phyloP scores from a whole-genome alignment of 2,329 filamentous ascomycete genomes.

The Hypoxylon sp. region DNA sequence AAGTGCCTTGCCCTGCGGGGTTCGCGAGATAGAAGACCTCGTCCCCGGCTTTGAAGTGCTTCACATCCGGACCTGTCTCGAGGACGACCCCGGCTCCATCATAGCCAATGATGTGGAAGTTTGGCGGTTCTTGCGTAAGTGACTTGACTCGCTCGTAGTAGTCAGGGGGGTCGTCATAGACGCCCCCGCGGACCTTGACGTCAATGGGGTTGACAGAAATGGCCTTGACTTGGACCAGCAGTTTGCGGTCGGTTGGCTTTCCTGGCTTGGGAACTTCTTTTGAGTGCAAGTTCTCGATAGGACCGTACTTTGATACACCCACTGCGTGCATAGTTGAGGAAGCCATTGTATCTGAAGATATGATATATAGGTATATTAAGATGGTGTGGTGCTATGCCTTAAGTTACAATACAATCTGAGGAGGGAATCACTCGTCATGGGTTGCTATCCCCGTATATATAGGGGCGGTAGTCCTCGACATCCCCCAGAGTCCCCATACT shows the following conservation, averaged over 20 bases:
- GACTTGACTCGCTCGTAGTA: constrained; percentile 54
- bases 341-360: constrained; percentile 28
- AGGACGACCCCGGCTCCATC: constrained; percentile 60
- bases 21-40: constrained; percentile 60
- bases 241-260: constrained; percentile 45
- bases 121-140: constrained; percentile 39
- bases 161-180: constrained; percentile 57
- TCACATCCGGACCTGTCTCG: constrained; percentile 53
- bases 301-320: constrained; percentile 46
- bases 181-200: constrained; percentile 55
- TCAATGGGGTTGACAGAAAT: constrained; percentile 61
- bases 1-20: constrained; percentile 58
- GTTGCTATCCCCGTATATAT: constrained; percentile 31
- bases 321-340: constrained; percentile 47
- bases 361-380: constrained; percentile 14
- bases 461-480: constrained; percentile 4
- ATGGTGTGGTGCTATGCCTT: constrained; percentile 14
- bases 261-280: constrained; percentile 41
- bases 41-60: constrained; percentile 59
- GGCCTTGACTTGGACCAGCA: constrained; percentile 47
- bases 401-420: constrained; percentile 3
- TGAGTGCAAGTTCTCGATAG: constrained; percentile 45
- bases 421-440: background rate
- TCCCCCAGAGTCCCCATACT: constrained; percentile 9
- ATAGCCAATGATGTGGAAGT: constrained; percentile 60